Percentiles rank a stretch among this genome's conserved stretches.
Conservation (phyloP, 2,329 filamentous ascomycete species). For the Fusarium tuaranense region DNA sequence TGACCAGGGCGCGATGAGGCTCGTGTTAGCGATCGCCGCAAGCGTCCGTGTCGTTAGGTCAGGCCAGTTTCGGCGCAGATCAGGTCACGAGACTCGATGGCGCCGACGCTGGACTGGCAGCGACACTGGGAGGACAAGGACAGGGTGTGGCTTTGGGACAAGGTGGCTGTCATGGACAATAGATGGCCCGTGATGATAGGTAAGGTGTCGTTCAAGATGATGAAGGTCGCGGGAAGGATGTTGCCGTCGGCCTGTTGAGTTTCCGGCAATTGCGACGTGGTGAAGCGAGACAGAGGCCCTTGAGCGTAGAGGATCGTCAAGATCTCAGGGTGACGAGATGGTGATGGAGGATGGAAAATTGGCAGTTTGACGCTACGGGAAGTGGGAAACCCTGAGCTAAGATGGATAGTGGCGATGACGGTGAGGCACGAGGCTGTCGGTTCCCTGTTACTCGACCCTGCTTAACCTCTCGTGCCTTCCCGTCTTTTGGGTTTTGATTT, state of each 20-base stretch:
- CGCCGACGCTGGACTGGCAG: conserved; percentile 1
- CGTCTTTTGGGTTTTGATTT: neutral
- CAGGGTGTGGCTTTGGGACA: conserved; percentile 23
- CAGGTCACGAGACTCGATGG: conserved; percentile 35
- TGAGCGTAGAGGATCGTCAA: neutral
- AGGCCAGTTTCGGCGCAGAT: conserved; percentile 23
- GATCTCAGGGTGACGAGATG: conserved; percentile 11
- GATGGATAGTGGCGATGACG: conserved; percentile 31
- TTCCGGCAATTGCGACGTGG: neutral
- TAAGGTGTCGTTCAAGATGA: neutral
- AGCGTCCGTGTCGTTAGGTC: conserved; percentile 23
- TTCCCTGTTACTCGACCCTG: conserved; percentile 9
- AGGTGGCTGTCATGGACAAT: conserved; percentile 23
- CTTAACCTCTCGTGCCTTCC: conserved; percentile 17
- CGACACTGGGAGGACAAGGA: conserved; percentile 33
- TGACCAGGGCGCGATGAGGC: conserved; percentile 33
- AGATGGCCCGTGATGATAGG: conserved; percentile 4
- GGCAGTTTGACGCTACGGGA: conserved; percentile 24
- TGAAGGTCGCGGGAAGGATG: neutral
- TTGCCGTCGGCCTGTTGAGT: neutral
- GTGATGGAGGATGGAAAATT: conserved; percentile 31
- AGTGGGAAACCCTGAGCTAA: conserved; percentile 33
- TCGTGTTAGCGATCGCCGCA: conserved; percentile 32
- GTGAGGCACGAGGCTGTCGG: conserved; percentile 31
- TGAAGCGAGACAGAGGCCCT: neutral